Conservation (phyloP, 495 filamentous ascomycete species). For the Talaromyces thailandensis region DNA sequence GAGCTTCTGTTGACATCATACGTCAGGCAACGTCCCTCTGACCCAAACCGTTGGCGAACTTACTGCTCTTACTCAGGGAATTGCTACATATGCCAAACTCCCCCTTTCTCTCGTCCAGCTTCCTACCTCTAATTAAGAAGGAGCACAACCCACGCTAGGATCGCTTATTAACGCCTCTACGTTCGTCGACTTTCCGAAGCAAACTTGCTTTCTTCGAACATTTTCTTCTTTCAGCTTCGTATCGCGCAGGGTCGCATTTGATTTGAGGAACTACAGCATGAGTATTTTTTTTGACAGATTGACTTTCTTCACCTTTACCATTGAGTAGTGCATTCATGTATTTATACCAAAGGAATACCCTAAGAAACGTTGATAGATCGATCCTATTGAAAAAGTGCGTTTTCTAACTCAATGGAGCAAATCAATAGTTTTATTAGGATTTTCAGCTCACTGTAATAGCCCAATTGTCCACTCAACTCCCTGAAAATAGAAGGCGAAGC, state of each 20-base stretch:
- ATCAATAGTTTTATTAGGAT: neutral
- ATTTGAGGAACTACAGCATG: neutral
- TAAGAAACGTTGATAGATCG: no score
- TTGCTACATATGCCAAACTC: neutral
- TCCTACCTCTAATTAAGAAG: neutral
- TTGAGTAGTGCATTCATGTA: neutral
- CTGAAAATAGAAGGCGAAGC: neutral
- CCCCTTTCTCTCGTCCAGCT: slow-evolving; percentile 4
- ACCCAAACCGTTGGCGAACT: neutral
- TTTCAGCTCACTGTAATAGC: neutral
- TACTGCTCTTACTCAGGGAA: slow-evolving; percentile 1
- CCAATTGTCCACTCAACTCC: neutral
- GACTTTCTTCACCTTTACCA: neutral
- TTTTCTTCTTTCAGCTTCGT: neutral
- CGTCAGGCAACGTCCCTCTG: neutral
- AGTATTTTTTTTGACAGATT: neutral
- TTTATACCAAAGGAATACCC: no score
- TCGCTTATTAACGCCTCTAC: neutral
- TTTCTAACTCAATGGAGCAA: neutral
- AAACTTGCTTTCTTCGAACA: no score
- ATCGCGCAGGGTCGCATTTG: neutral
- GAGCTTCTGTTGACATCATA: neutral
- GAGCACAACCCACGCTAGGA: neutral
- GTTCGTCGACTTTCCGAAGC: neutral
- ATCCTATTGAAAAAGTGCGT: no score